A percentile compares a stretch with the other conserved stretches of the same genome.
Conservation (phyloP, 345 rosid species). For the Pseudoturritis turrita region DNA sequence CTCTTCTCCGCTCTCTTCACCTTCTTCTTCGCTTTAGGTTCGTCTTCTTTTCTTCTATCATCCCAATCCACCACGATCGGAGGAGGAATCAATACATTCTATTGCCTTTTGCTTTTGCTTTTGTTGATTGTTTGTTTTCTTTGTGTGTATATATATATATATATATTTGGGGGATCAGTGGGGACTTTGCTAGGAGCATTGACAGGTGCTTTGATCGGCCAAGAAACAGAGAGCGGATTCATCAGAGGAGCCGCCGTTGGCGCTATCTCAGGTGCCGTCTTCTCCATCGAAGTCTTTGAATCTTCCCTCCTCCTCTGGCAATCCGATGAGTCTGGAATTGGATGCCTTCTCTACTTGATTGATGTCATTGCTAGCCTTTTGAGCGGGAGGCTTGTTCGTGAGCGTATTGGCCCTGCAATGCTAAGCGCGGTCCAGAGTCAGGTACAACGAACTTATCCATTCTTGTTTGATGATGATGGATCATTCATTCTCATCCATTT, state of each 20-base stretch:
- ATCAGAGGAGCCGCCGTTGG: slow-evolving; percentile 95
- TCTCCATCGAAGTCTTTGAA: slow-evolving; percentile 95
- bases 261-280: slow-evolving; percentile 97
- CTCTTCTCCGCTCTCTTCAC: slow-evolving; percentile 93
- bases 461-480: too few species aligned
- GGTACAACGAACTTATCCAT: slow-evolving; percentile 33
- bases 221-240: slow-evolving; percentile 97
- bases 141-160: too few species aligned
- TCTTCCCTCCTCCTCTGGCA: slow-evolving; percentile 94
- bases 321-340: slow-evolving; percentile 87
- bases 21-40: slow-evolving; percentile 96
- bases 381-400: slow-evolving; percentile 96
- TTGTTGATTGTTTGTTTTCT: background rate
- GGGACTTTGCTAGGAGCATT: slow-evolving; percentile 94
- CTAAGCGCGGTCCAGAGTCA: slow-evolving; percentile 97
- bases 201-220: slow-evolving; percentile 98
- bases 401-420: slow-evolving; percentile 97
- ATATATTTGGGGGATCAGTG: slow-evolving; percentile 42
- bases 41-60: too few species aligned
- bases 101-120: background rate
- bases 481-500: background rate
- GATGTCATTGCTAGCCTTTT: slow-evolving; percentile 95
- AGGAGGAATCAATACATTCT: too few species aligned
- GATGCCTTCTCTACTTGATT: slow-evolving; percentile 86
- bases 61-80: too few species aligned